Base-by-base conservation (phyloP, 2,329 filamentous ascomycete genomes). In the Tolypocladium tropicale region DNA sequence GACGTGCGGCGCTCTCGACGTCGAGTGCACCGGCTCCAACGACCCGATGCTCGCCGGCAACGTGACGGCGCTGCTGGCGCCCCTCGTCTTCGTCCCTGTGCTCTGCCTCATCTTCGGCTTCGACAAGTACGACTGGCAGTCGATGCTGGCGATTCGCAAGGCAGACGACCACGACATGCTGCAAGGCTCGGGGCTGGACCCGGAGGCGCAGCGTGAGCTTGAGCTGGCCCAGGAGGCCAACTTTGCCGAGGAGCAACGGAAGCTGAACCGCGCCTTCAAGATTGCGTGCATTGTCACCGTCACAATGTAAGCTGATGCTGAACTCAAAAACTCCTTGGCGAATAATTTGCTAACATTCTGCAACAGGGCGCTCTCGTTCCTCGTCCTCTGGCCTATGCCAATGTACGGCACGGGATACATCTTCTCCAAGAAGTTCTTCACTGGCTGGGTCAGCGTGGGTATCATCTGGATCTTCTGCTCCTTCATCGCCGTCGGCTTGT, bases 361-460 rank as follows among this genome's bases (percentile, higher is more conserved):
- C 46, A 21, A 46, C 52, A 67, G 60, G 74, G 88, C 89, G 0
- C 58, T 95, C 0, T 78, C 83, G 0, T 76, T 95, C 56, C 75
- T 96, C 0, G 78, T 96, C 2, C 79, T 96, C 18, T 96, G 91
- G 90, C 91, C 92, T 0, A 93, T 96, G 80, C 91, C 91, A 1
- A 85, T 96, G 83, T 96, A 94, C 66, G 91, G 90, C 12, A 79
- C 79, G 0, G 81, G 81, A 1, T 96, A 96, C 67, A 80, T 96
- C 55, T 72, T 72, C 39, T 70, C 67, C 18, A 71, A 71, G 52
- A 32, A 60, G 0, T 91, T 90, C 74, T 91, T 90, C 67, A 87
- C 85, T 0, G 86, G 86, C 11, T 90, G 86, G 86, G 80, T 89
- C 10, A 75, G 81, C 2, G 81, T 88, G 1, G 85, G 84, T 0